Conservation (phyloP, 2,329 filamentous ascomycete species). For the Neobulgaria alba region DNA sequence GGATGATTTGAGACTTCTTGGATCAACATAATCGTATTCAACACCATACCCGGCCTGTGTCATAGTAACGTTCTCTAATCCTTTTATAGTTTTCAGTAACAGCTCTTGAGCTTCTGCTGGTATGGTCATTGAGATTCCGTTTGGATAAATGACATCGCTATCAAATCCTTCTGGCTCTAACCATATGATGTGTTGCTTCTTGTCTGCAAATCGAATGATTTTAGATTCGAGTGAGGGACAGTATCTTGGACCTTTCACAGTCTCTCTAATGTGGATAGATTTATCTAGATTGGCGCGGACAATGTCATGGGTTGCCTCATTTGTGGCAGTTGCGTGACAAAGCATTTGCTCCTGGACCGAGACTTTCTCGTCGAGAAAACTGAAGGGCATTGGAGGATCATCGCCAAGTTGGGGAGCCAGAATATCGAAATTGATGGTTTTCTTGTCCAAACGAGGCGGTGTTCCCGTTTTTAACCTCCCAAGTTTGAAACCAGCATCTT, state of each 20-base stretch:
- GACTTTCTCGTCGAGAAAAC: slow-evolving; percentile 75
- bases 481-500: slow-evolving; percentile 79
- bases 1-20: slow-evolving; percentile 75
- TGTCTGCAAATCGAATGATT: slow-evolving; percentile 77
- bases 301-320: slow-evolving; percentile 70
- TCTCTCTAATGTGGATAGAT: slow-evolving; percentile 92
- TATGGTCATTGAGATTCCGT: slow-evolving; percentile 95
- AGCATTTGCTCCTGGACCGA: slow-evolving; percentile 71
- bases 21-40: slow-evolving; percentile 97
- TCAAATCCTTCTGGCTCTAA: slow-evolving; percentile 93
- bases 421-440: slow-evolving; percentile 68
- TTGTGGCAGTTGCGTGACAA: slow-evolving; percentile 87
- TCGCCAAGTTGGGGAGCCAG: slow-evolving; percentile 74
- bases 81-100: slow-evolving; percentile 77
- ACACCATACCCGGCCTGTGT: slow-evolving; percentile 93
- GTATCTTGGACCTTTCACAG: slow-evolving; percentile 87
- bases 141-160: slow-evolving; percentile 85
- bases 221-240: slow-evolving; percentile 95
- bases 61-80: slow-evolving; percentile 84
- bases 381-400: slow-evolving; percentile 80
- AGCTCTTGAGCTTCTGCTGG: slow-evolving; percentile 79
- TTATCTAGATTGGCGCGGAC: slow-evolving; percentile 88
- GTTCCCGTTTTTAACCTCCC: slow-evolving; percentile 94
- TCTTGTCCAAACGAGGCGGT: slow-evolving; percentile 74
- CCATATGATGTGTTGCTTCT: slow-evolving; percentile 83